Base-by-base conservation (phyloP, 495 filamentous ascomycete genomes). In the Talaromyces borbonicus region DNA sequence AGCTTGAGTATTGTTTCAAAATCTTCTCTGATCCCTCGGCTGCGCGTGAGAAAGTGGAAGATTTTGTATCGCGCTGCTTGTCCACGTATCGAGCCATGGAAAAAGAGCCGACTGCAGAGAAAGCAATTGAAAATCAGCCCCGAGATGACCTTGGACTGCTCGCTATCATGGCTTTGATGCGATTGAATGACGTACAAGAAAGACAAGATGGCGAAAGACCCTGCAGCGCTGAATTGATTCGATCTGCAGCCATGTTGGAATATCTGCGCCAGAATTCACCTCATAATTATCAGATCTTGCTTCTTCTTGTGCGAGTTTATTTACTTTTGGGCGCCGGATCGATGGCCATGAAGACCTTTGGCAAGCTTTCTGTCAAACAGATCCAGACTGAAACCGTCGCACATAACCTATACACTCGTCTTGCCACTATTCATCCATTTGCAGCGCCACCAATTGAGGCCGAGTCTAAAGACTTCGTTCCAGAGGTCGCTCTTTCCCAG, bases 331-430 rank as follows among this genome's bases (percentile, higher is more conserved):
- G 78, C 6, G 70, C 71, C 33, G 68, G 67, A 12, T 74, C 73
- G 4, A 62, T 73, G 8, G 77, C 78, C 3, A 50, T 79, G 51
- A 66, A 61, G 25, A 65, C 62, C 5, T 80, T 80, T 49, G 64
- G 66, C 45, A 71, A 66, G 31, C 62, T 81, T 14, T 75, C 74
- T 15, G 69, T 81, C 42, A 81, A 81, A 49, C 75, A 81, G 33
- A 56, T 80, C 22, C 78, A 81, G 52, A 71, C 71, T 49, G 75
- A 80, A 50, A 74, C 72, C 16, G 58, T 81, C 37, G 67, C 74
- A 11, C 77, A 81, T 51, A 72, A 72, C 23, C 57, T 80, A 9
- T 73, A 72, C 52, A 78, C 77, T 0, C 70, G 76, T 12, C 61
- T 81, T 31, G 72, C 74, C n/a, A 73, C 69, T 0, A 66, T 80